Evolutionary conservation across 2,329 filamentous ascomycete species (phyloP), one percentile per base, ranked within the genome.

Genomic region (Biscogniauxia sp.): DNA sequence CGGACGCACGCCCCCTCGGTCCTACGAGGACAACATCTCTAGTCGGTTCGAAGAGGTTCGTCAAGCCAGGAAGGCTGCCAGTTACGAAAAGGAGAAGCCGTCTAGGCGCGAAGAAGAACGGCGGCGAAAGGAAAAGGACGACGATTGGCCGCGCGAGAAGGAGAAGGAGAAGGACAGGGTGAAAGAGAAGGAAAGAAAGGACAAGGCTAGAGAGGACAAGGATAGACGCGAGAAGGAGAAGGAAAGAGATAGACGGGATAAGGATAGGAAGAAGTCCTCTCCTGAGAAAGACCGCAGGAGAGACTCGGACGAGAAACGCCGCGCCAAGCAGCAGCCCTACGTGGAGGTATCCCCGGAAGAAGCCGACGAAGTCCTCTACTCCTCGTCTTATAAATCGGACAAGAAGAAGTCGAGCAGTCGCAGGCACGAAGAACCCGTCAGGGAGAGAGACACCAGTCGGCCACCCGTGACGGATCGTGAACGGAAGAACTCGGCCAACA

Each of bases 21-120:
- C 81, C 8, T 84, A 76, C 63, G 83, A 85, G 17, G 80, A 84
- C 23, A 78, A 82, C 3, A 68, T 80, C 5, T 68, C 73, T 15
- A 68, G 76, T 32, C 69, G 59, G 13, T 65, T 75, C 9, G 83
- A 81, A 60, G 82, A 85, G 23, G 68, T 71, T 15, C 73, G 72
- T 17, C 68, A 74, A 11, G 74, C 80, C 5, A 78, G 81, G 54
- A 82, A 82, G 19, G 73, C 82, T 5, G 70, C 79, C 1, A 82
- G 79, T 58, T 83, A 83, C 52, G 70, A 73, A 55, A 66, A 68
- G 52, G 76, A 82, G 55, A 78, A 79, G 65, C 70, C 78, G 2
- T 76, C 77, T 2, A 80, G 77, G 63, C 72, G 73, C 28, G 74
- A 77, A 0, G 74, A 76, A 3, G 74, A 79, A 20, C 74, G 76